Conservation (phyloP, 768 basidiomycete genomes). For the Russula sp. region DNA sequence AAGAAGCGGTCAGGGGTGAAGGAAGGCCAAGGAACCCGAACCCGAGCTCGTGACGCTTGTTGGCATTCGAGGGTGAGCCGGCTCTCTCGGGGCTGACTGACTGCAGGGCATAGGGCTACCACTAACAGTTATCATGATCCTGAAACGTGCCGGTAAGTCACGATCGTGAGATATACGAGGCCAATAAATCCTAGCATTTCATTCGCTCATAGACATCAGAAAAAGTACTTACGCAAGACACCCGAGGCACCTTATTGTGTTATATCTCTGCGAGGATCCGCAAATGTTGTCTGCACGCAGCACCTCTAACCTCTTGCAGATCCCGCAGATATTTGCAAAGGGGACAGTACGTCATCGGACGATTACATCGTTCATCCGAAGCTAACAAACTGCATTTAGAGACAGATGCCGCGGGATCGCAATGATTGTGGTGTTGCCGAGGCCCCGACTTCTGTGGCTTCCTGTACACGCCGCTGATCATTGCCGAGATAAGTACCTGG, state of each 20-base stretch:
- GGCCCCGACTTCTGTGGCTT: slow-evolving; percentile 9
- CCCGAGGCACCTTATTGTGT: slow-evolving; percentile 3
- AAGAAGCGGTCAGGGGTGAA: background rate
- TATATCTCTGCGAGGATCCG: background rate
- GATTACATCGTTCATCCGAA: background rate
- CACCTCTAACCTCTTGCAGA: background rate
- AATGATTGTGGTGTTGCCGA: background rate
- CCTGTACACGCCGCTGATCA: slow-evolving; percentile 14
- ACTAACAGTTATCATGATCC: background rate
- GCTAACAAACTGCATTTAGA: background rate
- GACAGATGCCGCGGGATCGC: slow-evolving; percentile 8
- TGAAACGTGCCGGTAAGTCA: background rate
- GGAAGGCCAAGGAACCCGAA: background rate
- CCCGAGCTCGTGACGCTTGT: background rate
- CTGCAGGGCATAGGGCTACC: slow-evolving; percentile 12
- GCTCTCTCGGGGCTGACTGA: background rate
- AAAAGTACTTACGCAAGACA: background rate
- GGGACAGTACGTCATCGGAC: background rate
- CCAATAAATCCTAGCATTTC: too few relatives aligned
- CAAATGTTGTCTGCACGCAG: background rate
- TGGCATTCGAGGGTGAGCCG: slow-evolving; percentile 7
- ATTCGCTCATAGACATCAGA: background rate
- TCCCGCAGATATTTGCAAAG: background rate
- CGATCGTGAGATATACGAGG: background rate
- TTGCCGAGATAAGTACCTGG: slow-evolving; percentile 12